Percentiles rank a stretch among this genome's conserved stretches.
These are phyloP conservation scores for Pulveroboletus ravenelii DNA, from an alignment of 768 basidiomycete genomes.

Conservation along the genomic window DNA sequence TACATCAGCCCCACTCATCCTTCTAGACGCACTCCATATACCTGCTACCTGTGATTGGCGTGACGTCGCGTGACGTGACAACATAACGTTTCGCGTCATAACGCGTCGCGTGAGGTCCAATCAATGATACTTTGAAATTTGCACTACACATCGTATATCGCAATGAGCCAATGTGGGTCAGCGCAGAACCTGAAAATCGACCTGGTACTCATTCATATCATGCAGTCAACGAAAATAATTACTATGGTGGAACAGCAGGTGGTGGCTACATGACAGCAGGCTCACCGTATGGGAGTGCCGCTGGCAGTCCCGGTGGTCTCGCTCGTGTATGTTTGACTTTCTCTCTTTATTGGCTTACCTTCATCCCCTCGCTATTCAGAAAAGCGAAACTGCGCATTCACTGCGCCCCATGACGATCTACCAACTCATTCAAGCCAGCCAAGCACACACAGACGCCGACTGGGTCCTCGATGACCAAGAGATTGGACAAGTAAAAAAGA, in stretches of 20 bases:
- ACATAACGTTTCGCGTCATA: conserved; percentile 28
- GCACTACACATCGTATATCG: conserved; percentile 1
- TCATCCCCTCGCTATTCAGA: conserved; percentile 22
- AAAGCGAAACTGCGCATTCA: conserved; percentile 39
- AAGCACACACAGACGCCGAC: conserved; percentile 84
- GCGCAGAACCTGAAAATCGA: neutral
- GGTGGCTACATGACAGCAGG: conserved; percentile 58
- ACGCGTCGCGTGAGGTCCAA: conserved; percentile 12
- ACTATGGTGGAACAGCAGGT: conserved; percentile 40
- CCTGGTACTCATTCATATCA: conserved; percentile 4
- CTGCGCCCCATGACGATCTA: conserved; percentile 73
- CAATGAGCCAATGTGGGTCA: conserved; percentile 43
- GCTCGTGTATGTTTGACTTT: conserved; percentile 34
- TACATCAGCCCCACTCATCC: conserved; percentile 25
- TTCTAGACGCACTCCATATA: conserved; percentile 11
- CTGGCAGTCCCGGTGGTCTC: conserved; percentile 57
- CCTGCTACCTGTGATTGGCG: neutral
- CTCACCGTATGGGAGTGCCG: conserved; percentile 52
- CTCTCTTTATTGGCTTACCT: neutral
- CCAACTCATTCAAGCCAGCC: conserved; percentile 71
- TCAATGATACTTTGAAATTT: too few relatives aligned
- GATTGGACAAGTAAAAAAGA: conserved; percentile 64
- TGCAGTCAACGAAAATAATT: conserved; percentile 35
- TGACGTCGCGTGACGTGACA: conserved; percentile 16
- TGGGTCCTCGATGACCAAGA: conserved; percentile 80